Conservation (phyloP, 768 basidiomycete species). For the Hygrophoropsis aurantiaca region DNA sequence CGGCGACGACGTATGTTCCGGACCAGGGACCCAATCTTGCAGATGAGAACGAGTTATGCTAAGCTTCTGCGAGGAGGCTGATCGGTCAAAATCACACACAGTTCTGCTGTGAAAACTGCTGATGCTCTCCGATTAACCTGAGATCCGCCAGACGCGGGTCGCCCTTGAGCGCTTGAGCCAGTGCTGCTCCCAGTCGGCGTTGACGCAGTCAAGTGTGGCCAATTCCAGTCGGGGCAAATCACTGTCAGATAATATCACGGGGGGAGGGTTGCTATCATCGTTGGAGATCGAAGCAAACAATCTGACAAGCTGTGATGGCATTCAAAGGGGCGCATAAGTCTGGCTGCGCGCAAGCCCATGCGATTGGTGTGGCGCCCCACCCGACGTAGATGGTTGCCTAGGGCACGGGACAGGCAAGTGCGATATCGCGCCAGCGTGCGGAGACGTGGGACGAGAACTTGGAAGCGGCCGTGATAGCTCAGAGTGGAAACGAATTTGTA, state of each 20-base stretch:
- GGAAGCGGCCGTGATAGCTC: constrained; percentile 31
- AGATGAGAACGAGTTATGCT: constrained; percentile 55
- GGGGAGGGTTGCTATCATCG: constrained; percentile 14
- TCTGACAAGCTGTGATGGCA: constrained; percentile 53
- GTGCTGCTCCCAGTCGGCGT: too few relatives aligned
- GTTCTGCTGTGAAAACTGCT: constrained; percentile 56
- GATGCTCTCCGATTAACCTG: constrained; percentile 59
- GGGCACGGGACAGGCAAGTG: constrained; percentile 50
- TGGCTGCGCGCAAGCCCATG: constrained; percentile 56
- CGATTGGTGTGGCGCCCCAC: constrained; percentile 26
- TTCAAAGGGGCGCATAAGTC: constrained; percentile 31
- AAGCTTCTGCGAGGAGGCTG: constrained; percentile 49
- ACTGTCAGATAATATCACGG: constrained; percentile 46
- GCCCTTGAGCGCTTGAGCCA: too few relatives aligned
- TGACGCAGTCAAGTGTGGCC: too few relatives aligned
- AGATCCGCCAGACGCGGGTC: too few relatives aligned
- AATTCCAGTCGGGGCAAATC: constrained; percentile 49
- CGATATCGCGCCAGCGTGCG: constrained; percentile 53
- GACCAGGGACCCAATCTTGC: too few relatives aligned
- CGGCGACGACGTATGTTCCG: too few relatives aligned
- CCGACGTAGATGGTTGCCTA: constrained; percentile 48
- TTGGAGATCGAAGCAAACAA: constrained; percentile 21
- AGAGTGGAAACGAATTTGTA: constrained; percentile 4
- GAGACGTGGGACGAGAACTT: constrained; percentile 60
- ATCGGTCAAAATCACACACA: constrained; percentile 54